Conservation (phyloP, 2,329 filamentous ascomycete genomes). For the Huntiella moniliformis region DNA sequence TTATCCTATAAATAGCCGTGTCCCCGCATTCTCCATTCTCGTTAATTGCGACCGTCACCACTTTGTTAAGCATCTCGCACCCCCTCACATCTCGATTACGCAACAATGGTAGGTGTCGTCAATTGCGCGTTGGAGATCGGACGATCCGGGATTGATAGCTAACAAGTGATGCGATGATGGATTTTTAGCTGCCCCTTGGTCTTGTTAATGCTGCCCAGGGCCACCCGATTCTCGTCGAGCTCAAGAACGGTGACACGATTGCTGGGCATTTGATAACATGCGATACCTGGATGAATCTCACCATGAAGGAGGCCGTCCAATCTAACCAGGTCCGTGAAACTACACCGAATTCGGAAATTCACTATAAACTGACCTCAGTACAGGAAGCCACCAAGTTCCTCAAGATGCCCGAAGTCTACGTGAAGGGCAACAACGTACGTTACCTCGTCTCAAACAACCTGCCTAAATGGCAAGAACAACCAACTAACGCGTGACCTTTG, state of each 20-base stretch:
- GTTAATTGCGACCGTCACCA: neutral
- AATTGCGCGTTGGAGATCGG: no score
- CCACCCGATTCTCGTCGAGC: conserved; percentile 92
- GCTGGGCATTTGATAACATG: conserved; percentile 92
- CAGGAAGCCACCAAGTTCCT: conserved; percentile 92
- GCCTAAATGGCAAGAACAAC: neutral
- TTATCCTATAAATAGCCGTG: no score
- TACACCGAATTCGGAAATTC: neutral
- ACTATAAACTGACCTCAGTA: neutral
- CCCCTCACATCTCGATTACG: neutral
- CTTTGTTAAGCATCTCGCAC: neutral
- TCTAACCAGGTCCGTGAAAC: conserved; percentile 51
- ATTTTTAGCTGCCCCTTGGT: conserved; percentile 46
- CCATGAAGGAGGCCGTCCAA: conserved; percentile 89
- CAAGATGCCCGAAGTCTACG: conserved; percentile 80
- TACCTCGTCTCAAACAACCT: neutral
- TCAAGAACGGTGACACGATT: conserved; percentile 92
- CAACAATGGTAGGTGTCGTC: neutral
- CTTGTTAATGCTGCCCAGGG: conserved; percentile 90
- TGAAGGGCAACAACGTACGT: conserved; percentile 89
- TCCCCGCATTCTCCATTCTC: neutral
- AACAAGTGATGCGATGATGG: no score
- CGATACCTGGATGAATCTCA: conserved; percentile 99
- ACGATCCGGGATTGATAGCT: no score
- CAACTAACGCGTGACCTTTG: neutral